These are phyloP conservation scores for Globisporangium radiosum DNA, from an alignment of 352 stramenopile species.

Conservation along the genomic window DNA sequence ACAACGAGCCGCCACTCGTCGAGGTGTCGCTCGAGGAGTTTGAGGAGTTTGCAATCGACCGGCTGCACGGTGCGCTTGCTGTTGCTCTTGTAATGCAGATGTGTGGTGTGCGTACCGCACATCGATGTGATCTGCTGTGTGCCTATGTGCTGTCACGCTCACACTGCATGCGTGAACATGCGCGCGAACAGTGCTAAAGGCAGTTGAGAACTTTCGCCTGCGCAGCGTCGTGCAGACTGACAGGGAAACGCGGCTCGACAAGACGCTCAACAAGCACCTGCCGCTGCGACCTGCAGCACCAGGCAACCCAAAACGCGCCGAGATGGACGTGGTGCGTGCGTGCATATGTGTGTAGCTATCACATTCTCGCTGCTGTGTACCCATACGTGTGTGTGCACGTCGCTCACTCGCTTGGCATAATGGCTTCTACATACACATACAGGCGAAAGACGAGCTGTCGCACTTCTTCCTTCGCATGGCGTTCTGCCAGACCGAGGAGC, in stretches of 20 bases:
- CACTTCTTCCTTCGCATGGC: constrained; percentile 98
- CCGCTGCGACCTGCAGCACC: constrained; percentile 42
- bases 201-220: constrained; percentile 83
- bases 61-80: constrained; percentile 73
- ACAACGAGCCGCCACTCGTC: constrained; percentile 89
- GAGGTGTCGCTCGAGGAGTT: constrained; percentile 98
- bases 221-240: constrained; percentile 66
- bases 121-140: no score
- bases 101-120: no score
- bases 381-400: background rate
- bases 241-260: constrained; percentile 71
- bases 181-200: constrained; percentile 52
- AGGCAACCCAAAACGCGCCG: constrained; percentile 38
- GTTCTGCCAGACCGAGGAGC: constrained; percentile 97
- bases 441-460: constrained; percentile 90
- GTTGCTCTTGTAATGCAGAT: background rate
- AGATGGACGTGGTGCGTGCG: constrained; percentile 40
- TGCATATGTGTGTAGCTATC: background rate
- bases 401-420: background rate
- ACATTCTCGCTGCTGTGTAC: background rate
- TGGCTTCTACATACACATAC: background rate
- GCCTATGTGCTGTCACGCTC: background rate
- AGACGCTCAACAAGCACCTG: constrained; percentile 83
- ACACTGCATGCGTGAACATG: background rate
- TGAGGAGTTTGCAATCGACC: constrained; percentile 96